These are phyloP conservation scores for Teunomyces atbi DNA, from an alignment of 805 yeast species.

Conservation along the genomic window DNA sequence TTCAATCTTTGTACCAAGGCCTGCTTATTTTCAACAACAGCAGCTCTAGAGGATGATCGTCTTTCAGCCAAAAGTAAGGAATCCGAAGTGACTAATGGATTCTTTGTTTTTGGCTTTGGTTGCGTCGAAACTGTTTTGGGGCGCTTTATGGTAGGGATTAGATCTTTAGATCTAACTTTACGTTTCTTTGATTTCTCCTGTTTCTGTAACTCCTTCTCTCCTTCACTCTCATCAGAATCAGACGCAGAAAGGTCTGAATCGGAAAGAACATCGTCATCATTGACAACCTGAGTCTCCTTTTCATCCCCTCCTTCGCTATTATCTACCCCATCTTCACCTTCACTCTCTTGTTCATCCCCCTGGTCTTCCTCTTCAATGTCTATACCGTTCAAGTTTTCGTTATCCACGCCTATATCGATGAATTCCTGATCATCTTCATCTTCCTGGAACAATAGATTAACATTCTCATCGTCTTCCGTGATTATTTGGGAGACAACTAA, in stretches of 20 bases:
- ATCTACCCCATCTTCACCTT: conserved; percentile 18
- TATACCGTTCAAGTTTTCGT: conserved; percentile 12
- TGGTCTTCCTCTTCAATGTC: conserved; percentile 54
- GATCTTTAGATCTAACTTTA: conserved; percentile 19
- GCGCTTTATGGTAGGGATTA: conserved; percentile 34
- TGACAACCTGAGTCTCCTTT: conserved; percentile 15
- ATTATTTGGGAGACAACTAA: conserved; percentile 21
- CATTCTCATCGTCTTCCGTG: conserved; percentile 72
- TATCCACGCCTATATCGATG: conserved; percentile 17
- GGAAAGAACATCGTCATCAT: conserved; percentile 50
- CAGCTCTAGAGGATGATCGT: conserved; percentile 71
- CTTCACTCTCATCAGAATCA: conserved; percentile 64
- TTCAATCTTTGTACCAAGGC: conserved; percentile 72
- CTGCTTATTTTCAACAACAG: conserved; percentile 75
- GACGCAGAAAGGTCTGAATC: conserved; percentile 52
- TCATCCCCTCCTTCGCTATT: conserved; percentile 14
- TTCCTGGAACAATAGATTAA: conserved; percentile 66
- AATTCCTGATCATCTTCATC: conserved; percentile 34
- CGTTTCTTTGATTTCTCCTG: conserved; percentile 39
- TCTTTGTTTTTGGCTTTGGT: conserved; percentile 29
- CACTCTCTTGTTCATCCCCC: conserved; percentile 22
- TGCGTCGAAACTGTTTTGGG: conserved; percentile 16
- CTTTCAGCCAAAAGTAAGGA: conserved; percentile 52
- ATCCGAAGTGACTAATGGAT: conserved; percentile 38
- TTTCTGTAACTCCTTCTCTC: conserved; percentile 59